Base-by-base conservation (phyloP, 257 asterid genomes). In the Plantago elongata region DNA sequence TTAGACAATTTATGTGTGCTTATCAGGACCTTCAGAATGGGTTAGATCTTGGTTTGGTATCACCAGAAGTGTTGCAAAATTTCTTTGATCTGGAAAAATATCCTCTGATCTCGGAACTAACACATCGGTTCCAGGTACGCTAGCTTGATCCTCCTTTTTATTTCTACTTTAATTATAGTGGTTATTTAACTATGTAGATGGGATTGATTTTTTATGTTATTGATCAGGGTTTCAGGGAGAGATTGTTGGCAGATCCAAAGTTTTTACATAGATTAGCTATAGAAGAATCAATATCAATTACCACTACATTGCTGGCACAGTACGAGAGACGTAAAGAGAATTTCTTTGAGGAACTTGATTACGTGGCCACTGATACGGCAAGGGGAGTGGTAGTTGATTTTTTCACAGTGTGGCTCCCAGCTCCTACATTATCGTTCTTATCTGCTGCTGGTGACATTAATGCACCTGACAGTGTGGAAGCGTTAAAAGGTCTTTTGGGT, bases 351-450 rank as follows among this genome's bases (percentile, higher is more conserved):
- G 99, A 92, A 82, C 77, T 89, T 52, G 99, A 92, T 77, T 92
- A 92, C 54, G 96, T 92, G 52, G 62, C 79, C 47, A 92, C 99
- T 4, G 99, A 92, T 56, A 77, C 95, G 9, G 46, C 78, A 60
- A 78, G 99, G 66, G 99, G 97, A 54, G 58, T 74, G 54, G 93
- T 92, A 45, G 99, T 92, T 11, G 99, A 92, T 70, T 89, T 92
- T 73, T 92, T 89, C 72, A 92, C 99, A 5, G 99, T 89, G 55
- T 92, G 99, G 99, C 94, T 92, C 73, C 99, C 97, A 13, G 99
- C 97, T 27, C 99, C 99, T 62, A 92, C 97, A 0, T 43, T 84
- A 45, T 83, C 99, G 13, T 91, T 91, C 81, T 84, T 88, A 38
- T 72, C 89, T 11, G 68, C 70, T 17, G 74, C 77, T 60, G 73